phyloP scores from a whole-genome alignment of 495 filamentous ascomycete species.

The Glarea lozoyensis region DNA sequence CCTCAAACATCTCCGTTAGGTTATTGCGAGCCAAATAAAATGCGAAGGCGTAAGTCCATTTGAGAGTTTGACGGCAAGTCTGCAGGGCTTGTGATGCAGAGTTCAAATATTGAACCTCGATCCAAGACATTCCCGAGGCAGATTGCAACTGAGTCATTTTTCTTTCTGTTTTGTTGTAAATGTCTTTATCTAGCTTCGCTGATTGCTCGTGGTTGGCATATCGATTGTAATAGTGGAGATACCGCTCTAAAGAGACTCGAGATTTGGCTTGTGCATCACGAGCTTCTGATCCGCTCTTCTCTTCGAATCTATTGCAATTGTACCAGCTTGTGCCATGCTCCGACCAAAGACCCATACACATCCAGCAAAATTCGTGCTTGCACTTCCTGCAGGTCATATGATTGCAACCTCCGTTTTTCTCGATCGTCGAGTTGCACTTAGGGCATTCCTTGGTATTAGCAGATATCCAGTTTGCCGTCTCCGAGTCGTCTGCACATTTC shows the following conservation, averaged over 20 bases:
- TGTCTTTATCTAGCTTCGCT: slow-evolving; percentile 91
- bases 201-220: slow-evolving; percentile 99
- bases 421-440: slow-evolving; percentile 90
- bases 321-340: slow-evolving; percentile 99
- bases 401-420: slow-evolving; percentile 99
- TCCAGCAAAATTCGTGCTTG: slow-evolving; percentile 99
- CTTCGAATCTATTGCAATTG: slow-evolving; percentile 95
- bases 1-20: slow-evolving; percentile 93
- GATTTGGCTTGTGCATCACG: slow-evolving; percentile 86
- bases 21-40: slow-evolving; percentile 95
- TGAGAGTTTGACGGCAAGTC: slow-evolving; percentile 90
- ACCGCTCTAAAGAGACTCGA: slow-evolving; percentile 80
- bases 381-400: slow-evolving; percentile 99
- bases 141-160: slow-evolving; percentile 96
- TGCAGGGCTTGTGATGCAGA: slow-evolving; percentile 89
- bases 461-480: slow-evolving; percentile 98
- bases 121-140: slow-evolving; percentile 94
- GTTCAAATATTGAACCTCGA: slow-evolving; percentile 94
- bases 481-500: slow-evolving; percentile 97
- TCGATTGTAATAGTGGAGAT: slow-evolving; percentile 96
- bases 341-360: slow-evolving; percentile 98
- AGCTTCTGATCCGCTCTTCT: slow-evolving; percentile 85
- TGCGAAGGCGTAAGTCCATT: slow-evolving; percentile 99
- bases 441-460: slow-evolving; percentile 98
- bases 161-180: slow-evolving; percentile 93